Conservation (phyloP, 2,329 filamentous ascomycete species). For the Microsporum canis region DNA sequence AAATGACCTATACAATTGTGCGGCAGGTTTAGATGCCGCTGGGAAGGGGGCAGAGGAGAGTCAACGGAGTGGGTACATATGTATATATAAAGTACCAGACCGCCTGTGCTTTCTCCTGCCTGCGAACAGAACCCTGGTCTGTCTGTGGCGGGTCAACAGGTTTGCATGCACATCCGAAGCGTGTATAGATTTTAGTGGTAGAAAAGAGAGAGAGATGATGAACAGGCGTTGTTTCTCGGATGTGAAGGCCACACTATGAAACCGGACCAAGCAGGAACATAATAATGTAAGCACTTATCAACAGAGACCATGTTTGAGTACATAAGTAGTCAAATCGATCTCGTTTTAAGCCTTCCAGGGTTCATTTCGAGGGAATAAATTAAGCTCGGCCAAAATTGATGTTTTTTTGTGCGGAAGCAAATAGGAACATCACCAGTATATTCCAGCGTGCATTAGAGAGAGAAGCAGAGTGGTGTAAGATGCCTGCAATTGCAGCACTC, state of each 20-base stretch:
- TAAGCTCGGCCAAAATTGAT: neutral
- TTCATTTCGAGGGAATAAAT: neutral
- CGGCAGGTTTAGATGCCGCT: neutral
- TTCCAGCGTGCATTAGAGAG: neutral
- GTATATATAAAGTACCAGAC: neutral
- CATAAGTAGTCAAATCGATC: neutral
- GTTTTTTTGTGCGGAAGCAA: neutral
- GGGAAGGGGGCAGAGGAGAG: neutral
- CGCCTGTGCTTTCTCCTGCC: neutral
- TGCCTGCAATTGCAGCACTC: conserved; percentile 3
- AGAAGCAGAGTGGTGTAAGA: neutral
- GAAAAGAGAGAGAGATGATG: neutral
- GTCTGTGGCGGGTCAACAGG: neutral
- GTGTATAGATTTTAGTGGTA: neutral
- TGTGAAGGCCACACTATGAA: neutral
- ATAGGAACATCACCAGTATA: neutral
- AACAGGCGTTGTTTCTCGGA: neutral
- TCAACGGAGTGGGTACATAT: neutral
- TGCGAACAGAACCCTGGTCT: neutral
- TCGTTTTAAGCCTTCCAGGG: neutral
- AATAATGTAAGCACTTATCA: neutral
- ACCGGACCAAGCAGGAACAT: neutral
- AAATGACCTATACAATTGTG: neutral
- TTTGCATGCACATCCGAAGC: neutral
- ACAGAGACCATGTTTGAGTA: neutral